Evolutionary conservation across 495 filamentous ascomycete species (phyloP), one percentile per base, ranked within the genome.

Genomic region (Paragyromitra xinjiangensis): DNA sequence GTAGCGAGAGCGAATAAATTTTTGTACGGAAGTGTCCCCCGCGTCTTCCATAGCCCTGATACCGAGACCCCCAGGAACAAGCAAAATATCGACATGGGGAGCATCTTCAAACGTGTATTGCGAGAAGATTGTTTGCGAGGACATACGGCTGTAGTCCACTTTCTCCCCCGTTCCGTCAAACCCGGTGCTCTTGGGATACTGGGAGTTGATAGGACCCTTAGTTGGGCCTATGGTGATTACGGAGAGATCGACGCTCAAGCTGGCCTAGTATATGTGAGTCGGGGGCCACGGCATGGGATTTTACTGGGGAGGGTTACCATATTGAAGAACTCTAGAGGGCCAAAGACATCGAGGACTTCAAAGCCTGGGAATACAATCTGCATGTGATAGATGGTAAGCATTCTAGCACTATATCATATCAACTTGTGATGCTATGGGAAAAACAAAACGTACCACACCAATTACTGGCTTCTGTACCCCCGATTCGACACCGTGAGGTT

Each of bases 41-140:
- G 42, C 58, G n/a, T 71, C 69, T 66, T 83, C 82, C 29, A 83
- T 78, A 8, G 80, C 64, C 3, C 89, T 85, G 2, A 85, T 81
- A n/a, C 91, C 91, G 3, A 84, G n/a, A 0, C 91, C 91, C 8
- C 91, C 91, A 0, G 90, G 91, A 6, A 93, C 83, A 55, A 93
- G 80, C 3, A 93, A 84, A 8, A 92, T 86, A 58, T 93, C 90
- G 2, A 92, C 26, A n/a, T 79, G 79, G 0, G 85, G 85, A 6
- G 84, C 83, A 14, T 81, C 82, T 14, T 71, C 75, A 77, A 89
- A 90, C 0, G 88, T 90, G 83, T 89, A 89, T 8, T 90, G 91
- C n/a, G 91, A 89, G 9, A 89, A 67, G 44, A 91, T 80, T 55
- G 66, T 64, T 24, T 71, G 55, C 55, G 69, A 71, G 26, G 56